Base-by-base conservation (phyloP, 2,329 filamentous ascomycete genomes). In the Beauveria medogensis region DNA sequence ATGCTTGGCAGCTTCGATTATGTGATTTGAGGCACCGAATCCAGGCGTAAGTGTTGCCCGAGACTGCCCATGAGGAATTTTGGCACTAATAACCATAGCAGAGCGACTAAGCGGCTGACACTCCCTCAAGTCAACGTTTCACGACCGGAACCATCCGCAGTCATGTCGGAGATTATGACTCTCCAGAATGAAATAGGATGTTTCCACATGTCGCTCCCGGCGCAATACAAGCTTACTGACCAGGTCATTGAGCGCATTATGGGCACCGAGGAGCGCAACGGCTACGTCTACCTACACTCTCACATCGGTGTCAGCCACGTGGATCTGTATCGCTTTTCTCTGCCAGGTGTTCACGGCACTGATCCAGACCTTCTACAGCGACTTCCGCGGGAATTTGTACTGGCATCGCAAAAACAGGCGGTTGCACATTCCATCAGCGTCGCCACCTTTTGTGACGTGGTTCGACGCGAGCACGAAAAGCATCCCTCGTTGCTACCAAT, bases 251-350 rank as follows among this genome's bases (percentile, higher is more conserved):
- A 65, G 24, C 67, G 65, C 48, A 73, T 71, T 58, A 68, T 74
- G 28, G 64, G 64, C 3, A 68, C 69, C 2, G 61, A 68, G 3
- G 67, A 75, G 47, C 67, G 71, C 24, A 65, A 68, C 6, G 72
- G 71, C 26, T 77, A 73, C 51, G 68, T 75, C 37, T 73, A 73
- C 63, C 67, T 77, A 28, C 73, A 76, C 63, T 71, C 70, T 1
- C 69, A 71, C 54, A 67, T 76, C 20, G 71, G 71, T 28, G 68
- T 70, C 7, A 68, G 72, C 43, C 73, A 77, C 58, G 69, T 76
- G 14, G 74, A 77, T 37, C 64, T 77, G 7, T 77, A 77, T 61
- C 69, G 74, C 12, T 74, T 75, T 60, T 70, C 72, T 16, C 65
- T 77, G 7, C 74, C 74, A 0, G 72, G 72, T 0, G 66, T 74